Percentiles rank a stretch among this genome's conserved stretches.
phyloP scores from a whole-genome alignment of 805 yeast species.

The Metschnikowia kunwiensis region DNA sequence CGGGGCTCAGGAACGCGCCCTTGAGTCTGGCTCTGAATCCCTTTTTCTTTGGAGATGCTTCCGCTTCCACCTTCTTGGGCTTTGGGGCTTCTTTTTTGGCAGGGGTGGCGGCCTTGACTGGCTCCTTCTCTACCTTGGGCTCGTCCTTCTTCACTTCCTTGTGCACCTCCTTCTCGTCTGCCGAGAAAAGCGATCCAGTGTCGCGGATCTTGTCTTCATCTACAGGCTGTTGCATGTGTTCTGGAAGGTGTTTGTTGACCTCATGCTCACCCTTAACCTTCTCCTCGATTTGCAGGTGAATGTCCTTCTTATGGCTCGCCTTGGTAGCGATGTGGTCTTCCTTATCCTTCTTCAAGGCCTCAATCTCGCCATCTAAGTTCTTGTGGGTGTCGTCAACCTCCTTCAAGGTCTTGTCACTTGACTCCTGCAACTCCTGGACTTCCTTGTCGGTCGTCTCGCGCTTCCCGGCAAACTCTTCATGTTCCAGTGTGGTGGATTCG shows the following conservation, averaged over 20 bases:
- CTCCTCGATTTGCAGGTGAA: slow-evolving; percentile 28
- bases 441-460: slow-evolving; percentile 39
- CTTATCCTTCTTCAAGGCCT: slow-evolving; percentile 40
- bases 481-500: slow-evolving; percentile 30
- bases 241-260: slow-evolving; percentile 50
- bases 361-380: slow-evolving; percentile 42
- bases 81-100: background rate
- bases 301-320: slow-evolving; percentile 32
- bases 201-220: slow-evolving; percentile 37
- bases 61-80: slow-evolving; percentile 4
- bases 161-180: slow-evolving; percentile 21
- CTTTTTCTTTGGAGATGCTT: slow-evolving; percentile 10
- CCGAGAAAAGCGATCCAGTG: slow-evolving; percentile 38
- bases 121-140: slow-evolving; percentile 1
- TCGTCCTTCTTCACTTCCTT: slow-evolving; percentile 8
- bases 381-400: slow-evolving; percentile 27
- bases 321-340: slow-evolving; percentile 35
- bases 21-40: slow-evolving; percentile 18
- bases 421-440: slow-evolving; percentile 33
- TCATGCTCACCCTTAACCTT: slow-evolving; percentile 46
- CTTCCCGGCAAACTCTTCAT: slow-evolving; percentile 33
- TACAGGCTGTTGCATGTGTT: slow-evolving; percentile 42
- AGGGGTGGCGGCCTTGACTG: background rate
- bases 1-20: slow-evolving; percentile 10
- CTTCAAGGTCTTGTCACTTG: slow-evolving; percentile 24